Evolutionary conservation across 495 filamentous ascomycete species (phyloP).

Genomic region (Tuber melanosporum): DNA sequence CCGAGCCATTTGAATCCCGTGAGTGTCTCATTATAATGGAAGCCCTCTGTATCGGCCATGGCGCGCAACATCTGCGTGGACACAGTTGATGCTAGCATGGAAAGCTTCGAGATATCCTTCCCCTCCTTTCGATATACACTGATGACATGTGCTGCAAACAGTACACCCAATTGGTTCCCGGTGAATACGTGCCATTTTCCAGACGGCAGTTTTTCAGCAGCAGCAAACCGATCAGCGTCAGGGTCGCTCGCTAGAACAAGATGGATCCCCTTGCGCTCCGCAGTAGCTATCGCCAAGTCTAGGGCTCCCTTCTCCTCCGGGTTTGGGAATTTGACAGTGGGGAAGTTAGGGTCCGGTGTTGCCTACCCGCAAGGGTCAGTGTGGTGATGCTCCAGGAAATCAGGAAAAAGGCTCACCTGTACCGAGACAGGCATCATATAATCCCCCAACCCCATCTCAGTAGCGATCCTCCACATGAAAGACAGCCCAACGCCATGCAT

Average conservation of each 20-base stretch:
- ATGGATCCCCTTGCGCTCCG: constrained; percentile 47
- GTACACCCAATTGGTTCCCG: constrained; percentile 62
- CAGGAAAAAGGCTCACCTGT: constrained; percentile 39
- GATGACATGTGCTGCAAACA: constrained; percentile 56
- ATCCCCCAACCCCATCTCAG: constrained; percentile 48
- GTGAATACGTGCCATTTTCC: constrained; percentile 59
- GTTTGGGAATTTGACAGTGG: constrained; percentile 65
- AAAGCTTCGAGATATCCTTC: constrained; percentile 40
- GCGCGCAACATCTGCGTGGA: constrained; percentile 59
- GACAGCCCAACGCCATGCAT: constrained; percentile 61
- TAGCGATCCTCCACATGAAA: constrained; percentile 47
- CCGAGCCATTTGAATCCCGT: constrained; percentile 73
- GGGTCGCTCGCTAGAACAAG: constrained; percentile 64
- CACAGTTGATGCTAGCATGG: constrained; percentile 59
- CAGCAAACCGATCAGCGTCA: constrained; percentile 66
- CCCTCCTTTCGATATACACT: constrained; percentile 44
- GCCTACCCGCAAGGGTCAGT: constrained; percentile 34
- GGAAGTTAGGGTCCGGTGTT: constrained; percentile 61
- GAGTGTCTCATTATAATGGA: constrained; percentile 58
- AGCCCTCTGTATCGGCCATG: constrained; percentile 54
- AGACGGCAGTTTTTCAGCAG: constrained; percentile 53
- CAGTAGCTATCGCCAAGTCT: constrained; percentile 56
- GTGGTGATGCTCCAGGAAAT: constrained; percentile 12
- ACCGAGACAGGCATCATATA: constrained; percentile 47
- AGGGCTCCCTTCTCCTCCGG: constrained; percentile 65